Base-by-base conservation (phyloP, 257 asterid genomes). In the Nicotiana otophora region DNA sequence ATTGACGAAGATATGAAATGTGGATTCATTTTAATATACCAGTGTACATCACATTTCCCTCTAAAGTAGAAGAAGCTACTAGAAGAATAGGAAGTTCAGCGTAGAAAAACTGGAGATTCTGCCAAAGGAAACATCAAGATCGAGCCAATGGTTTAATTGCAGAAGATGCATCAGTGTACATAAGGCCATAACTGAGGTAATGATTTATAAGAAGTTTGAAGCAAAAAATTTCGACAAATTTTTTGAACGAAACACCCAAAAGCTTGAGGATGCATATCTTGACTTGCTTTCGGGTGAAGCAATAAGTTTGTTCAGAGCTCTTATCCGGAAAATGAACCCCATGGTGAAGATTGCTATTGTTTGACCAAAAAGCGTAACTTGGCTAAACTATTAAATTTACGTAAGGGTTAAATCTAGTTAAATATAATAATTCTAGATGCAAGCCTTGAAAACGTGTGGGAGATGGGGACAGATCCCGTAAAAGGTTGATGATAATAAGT, bases 11-110 rank as follows among this genome's bases (percentile, higher is more conserved):
- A 84, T 14, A 66, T 60, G 7, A 33, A 33, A 33, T 33, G 86
- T 87, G 10, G 85, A 89, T 65, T 61, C 80, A 3, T 87, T 90
- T 78, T 0, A 87, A 87, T 63, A 34, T 87, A 17, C 91, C 91
- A 20, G 65, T 82, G 26, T 85, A 68, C 67, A 58, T 61, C 26
- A 68, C 88, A 5, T 85, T 77, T 28, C 86, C 89, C 36, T 64
- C 84, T 6, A 81, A 90, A 70, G 60, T 88, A 84, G 81, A 42
- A 23, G 69, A 31, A 4, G 53, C 26, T 23, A 23, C 26, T 23
- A 23, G 26, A 23, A 23, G 26, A 23, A 23, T 23, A 23, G 87
- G 84, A 46, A 33, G 67, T 72, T 80, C 89, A 0, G 70, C 5
- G 65, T 87, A 0, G 85, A 83, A 14, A 87, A 76, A 60, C 65